Base-by-base conservation (phyloP, 2,329 filamentous ascomycete species). In the Mycosphaerella sp. region DNA sequence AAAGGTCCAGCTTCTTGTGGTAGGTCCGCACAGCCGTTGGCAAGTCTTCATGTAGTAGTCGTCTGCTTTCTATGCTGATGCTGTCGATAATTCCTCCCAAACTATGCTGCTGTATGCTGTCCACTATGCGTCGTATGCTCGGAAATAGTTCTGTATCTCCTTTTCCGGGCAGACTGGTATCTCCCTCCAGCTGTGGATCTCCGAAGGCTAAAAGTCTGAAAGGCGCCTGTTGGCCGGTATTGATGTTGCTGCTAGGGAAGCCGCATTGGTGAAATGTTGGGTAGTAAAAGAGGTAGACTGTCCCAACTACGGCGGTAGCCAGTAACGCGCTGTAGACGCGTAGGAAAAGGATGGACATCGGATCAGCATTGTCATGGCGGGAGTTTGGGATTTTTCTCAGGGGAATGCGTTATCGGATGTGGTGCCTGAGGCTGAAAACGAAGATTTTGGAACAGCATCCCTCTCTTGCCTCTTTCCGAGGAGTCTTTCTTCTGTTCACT, bases 101-200 rank as follows among this genome's bases (percentile, higher is more conserved):
- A 13, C 39, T 58, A 44, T 47, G 17, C 39, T 30, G 36, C 35
- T 53, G 27, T 18, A 57, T 30, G 48, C 51, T 30, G 41, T 47
- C 21, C 55, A 55, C 48, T 2, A 63, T 17, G 5, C 60, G 41
- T 18, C 51, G 17, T 21, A 79, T 51, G 52, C 67, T 71, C 18
- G 70, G 72, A 12, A 70, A 69, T 36, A 69, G 68, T 54, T 65
- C 71, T 67, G 73, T 74, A 21, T 74, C 37, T 43, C 52, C 68
- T 0, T 71, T 67, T 16, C 70, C 66, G 0, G 84, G 86, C 21
- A 96, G 84, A 6, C 87, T 89, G 2, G 86, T 89, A 66, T 95
- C 88, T 62, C 91, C 91, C 71, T 97, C 91, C 48, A 97, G 80
- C 68, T 97, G 91, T 4, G 91, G 91, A 68, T 97, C 91, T 54